phyloP scores from a whole-genome alignment of 2,329 filamentous ascomycete genomes.

The Xylariaceae sp. region DNA sequence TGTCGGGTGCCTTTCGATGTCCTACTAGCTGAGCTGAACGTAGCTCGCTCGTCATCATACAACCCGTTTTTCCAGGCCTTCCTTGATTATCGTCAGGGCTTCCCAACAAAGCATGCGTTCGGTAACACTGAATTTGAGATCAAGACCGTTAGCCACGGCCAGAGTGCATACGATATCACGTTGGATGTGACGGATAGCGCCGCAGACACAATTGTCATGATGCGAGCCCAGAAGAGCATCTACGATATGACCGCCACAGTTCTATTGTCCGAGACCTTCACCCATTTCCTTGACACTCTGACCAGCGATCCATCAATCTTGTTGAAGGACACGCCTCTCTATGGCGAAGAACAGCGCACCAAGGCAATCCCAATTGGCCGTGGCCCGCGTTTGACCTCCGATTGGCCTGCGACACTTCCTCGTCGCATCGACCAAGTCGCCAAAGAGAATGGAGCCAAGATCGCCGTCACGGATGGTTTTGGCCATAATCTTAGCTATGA shows the following conservation, averaged over 20 bases:
- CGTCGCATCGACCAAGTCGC: constrained; percentile 17
- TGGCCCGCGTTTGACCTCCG: constrained; percentile 2
- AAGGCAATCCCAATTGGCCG: constrained; percentile 1
- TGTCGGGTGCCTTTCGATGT: constrained; percentile 45
- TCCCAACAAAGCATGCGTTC: constrained; percentile 25
- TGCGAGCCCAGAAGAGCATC: constrained; percentile 18
- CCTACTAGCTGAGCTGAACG: constrained; percentile 32
- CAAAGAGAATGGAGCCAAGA: not conserved
- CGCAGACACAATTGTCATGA: constrained; percentile 7
- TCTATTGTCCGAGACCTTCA: constrained; percentile 14
- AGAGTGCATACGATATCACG: constrained; percentile 26
- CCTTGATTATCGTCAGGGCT: constrained; percentile 43
- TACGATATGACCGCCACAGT: constrained; percentile 17
- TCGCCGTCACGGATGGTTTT: constrained; percentile 13
- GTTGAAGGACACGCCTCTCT: not conserved
- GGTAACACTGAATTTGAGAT: constrained; percentile 24
- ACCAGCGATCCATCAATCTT: not conserved
- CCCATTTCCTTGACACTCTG: constrained; percentile 14
- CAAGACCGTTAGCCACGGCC: constrained; percentile 7
- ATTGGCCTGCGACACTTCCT: constrained; percentile 18
- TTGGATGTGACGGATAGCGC: constrained; percentile 20
- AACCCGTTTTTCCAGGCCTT: constrained; percentile 47
- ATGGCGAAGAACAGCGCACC: not conserved
- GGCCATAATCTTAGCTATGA: constrained; percentile 31
- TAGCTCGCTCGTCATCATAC: constrained; percentile 36